Percentiles rank a stretch among this genome's conserved stretches.
Evolutionary conservation across 2,329 filamentous ascomycete species (phyloP).

Genomic region (Verticillium zaregamsianum): DNA sequence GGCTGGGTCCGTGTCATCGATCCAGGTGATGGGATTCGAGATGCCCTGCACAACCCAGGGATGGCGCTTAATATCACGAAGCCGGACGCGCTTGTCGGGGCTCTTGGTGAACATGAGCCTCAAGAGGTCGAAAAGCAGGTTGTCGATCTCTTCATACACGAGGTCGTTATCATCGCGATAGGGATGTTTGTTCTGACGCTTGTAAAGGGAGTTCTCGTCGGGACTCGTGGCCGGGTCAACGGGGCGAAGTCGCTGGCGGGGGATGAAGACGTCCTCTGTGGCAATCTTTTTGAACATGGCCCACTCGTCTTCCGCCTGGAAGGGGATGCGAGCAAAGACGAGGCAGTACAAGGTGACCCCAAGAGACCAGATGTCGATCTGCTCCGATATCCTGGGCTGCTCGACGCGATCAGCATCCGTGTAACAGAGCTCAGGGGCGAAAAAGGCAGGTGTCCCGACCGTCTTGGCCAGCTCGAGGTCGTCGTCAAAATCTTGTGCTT

Average conservation of each 20-base stretch:
- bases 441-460: slow-evolving; percentile 95
- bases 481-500: slow-evolving; percentile 84
- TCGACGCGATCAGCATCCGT: slow-evolving; percentile 64
- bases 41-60: slow-evolving; percentile 84
- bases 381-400: slow-evolving; percentile 78
- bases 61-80: slow-evolving; percentile 91
- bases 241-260: slow-evolving; percentile 74
- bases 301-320: slow-evolving; percentile 86
- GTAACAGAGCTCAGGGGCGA: slow-evolving; percentile 92
- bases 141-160: slow-evolving; percentile 80
- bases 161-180: slow-evolving; percentile 76
- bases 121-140: slow-evolving; percentile 74
- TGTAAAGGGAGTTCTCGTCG: slow-evolving; percentile 49
- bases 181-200: slow-evolving; percentile 56
- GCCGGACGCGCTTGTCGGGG: slow-evolving; percentile 78
- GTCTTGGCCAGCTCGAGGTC: slow-evolving; percentile 97
- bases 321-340: slow-evolving; percentile 89
- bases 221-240: slow-evolving; percentile 58
- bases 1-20: slow-evolving; percentile 89
- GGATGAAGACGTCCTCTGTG: slow-evolving; percentile 88
- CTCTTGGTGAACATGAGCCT: slow-evolving; percentile 81
- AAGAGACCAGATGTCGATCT: slow-evolving; percentile 96
- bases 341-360: slow-evolving; percentile 95
- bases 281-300: slow-evolving; percentile 90
- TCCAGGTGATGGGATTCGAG: slow-evolving; percentile 70